Percentiles rank a stretch among this genome's conserved stretches.
Conservation (phyloP, 176 grass and related monocot species). For the Bolboschoenus planiculmis region DNA sequence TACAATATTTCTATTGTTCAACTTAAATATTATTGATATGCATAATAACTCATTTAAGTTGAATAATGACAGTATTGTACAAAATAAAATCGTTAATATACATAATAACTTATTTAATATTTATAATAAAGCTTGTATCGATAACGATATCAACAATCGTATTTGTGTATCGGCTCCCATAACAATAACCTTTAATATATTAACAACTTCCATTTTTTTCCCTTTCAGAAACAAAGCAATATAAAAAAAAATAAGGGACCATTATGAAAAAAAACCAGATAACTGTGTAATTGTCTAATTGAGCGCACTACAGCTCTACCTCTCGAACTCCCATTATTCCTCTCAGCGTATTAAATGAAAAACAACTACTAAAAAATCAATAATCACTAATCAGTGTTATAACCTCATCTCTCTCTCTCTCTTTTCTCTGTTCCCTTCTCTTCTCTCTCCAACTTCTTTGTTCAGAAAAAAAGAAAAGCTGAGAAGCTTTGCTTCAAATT, state of each 20-base stretch:
- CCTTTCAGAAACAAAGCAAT: not conserved
- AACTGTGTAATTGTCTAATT: not conserved
- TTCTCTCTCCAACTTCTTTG: slow-evolving; percentile 1
- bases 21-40: too few species aligned
- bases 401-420: slow-evolving; percentile 16
- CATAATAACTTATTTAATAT: too few species aligned
- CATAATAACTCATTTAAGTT: too few species aligned
- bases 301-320: not conserved
- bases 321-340: slow-evolving; percentile 3
- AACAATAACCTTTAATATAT: too few species aligned
- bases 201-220: not conserved
- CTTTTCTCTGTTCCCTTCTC: not conserved
- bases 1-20: too few species aligned
- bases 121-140: too few species aligned
- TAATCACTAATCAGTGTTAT: slow-evolving; percentile 31
- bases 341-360: slow-evolving; percentile 10
- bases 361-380: slow-evolving; percentile 18
- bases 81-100: too few species aligned
- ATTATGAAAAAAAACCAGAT: not conserved
- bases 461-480: slow-evolving; percentile 29
- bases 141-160: too few species aligned
- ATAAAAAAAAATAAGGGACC: not conserved
- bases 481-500: slow-evolving; percentile 19
- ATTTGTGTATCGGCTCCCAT: too few species aligned
- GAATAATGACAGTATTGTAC: too few species aligned